Evolutionary conservation across 805 yeast genomes (phyloP).

Genomic region (Wickerhamiella galacta): DNA sequence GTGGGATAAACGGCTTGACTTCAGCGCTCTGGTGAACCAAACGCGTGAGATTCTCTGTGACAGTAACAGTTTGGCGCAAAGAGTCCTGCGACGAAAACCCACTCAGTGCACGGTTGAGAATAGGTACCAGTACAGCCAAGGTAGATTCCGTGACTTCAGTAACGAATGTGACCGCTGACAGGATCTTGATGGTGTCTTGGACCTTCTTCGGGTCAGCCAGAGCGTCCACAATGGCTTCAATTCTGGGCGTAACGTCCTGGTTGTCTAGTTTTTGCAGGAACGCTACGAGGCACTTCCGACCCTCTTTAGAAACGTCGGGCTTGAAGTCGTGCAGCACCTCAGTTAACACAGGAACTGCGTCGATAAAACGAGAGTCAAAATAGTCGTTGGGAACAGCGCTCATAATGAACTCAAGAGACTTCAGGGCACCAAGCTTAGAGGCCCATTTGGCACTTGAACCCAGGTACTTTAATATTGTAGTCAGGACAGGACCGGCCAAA

Average conservation of each 20-base stretch:
- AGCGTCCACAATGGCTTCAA: slow-evolving; percentile 69
- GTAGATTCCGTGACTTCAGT: slow-evolving; percentile 98
- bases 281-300: slow-evolving; percentile 48
- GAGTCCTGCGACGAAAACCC: slow-evolving; percentile 88
- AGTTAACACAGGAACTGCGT: slow-evolving; percentile 68
- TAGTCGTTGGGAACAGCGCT: slow-evolving; percentile 74
- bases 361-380: slow-evolving; percentile 63
- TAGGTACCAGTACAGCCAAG: slow-evolving; percentile 76
- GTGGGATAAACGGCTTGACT: slow-evolving; percentile 74
- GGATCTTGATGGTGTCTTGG: slow-evolving; percentile 71
- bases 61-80: slow-evolving; percentile 89
- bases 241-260: slow-evolving; percentile 77
- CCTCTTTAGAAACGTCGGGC: slow-evolving; percentile 84
- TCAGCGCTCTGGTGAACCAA: slow-evolving; percentile 86
- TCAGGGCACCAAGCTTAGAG: slow-evolving; percentile 66
- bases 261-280: slow-evolving; percentile 79
- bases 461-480: slow-evolving; percentile 44
- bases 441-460: slow-evolving; percentile 86
- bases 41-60: slow-evolving; percentile 88
- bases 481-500: slow-evolving; percentile 50
- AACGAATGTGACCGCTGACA: slow-evolving; percentile 88
- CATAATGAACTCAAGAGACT: slow-evolving; percentile 51
- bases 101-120: slow-evolving; percentile 73
- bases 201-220: slow-evolving; percentile 81
- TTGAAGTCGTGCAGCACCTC: slow-evolving; percentile 78